Conservation (phyloP, 1,284 basidiomycete genomes). For the Trichosporon faecale region DNA sequence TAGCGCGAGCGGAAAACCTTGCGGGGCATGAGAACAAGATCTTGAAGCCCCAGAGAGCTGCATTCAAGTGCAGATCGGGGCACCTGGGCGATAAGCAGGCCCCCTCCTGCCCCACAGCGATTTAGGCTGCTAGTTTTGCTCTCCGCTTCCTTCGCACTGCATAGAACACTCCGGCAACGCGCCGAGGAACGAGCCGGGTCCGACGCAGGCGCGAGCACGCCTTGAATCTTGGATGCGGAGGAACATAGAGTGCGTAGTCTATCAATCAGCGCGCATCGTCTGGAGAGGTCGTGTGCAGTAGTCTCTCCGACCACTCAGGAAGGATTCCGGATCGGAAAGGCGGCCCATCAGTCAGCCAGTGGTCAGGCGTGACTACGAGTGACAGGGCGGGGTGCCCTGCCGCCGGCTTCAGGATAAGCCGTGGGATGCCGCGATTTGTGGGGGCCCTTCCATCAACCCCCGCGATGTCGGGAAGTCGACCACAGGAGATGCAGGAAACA, state of each 20-base stretch:
- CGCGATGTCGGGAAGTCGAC: not conserved
- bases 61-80: not conserved
- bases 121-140: not conserved
- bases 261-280: not conserved
- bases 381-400: not conserved
- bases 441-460: not conserved
- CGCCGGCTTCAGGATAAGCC: not conserved
- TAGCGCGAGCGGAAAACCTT: not conserved
- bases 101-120: not conserved
- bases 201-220: not conserved
- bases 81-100: not conserved
- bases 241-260: not conserved
- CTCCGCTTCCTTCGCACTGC: not conserved
- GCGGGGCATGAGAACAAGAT: not conserved
- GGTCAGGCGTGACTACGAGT: not conserved
- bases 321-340: constrained; percentile 1
- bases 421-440: constrained; percentile 4
- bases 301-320: not conserved
- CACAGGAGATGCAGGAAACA: too few species aligned
- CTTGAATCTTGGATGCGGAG: not conserved
- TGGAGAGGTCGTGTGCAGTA: not conserved
- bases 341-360: not conserved
- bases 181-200: not conserved
- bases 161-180: not conserved
- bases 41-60: not conserved